These are phyloP conservation scores for Guyanaporus albipodus DNA, from an alignment of 768 basidiomycete genomes.

Conservation along the genomic window DNA sequence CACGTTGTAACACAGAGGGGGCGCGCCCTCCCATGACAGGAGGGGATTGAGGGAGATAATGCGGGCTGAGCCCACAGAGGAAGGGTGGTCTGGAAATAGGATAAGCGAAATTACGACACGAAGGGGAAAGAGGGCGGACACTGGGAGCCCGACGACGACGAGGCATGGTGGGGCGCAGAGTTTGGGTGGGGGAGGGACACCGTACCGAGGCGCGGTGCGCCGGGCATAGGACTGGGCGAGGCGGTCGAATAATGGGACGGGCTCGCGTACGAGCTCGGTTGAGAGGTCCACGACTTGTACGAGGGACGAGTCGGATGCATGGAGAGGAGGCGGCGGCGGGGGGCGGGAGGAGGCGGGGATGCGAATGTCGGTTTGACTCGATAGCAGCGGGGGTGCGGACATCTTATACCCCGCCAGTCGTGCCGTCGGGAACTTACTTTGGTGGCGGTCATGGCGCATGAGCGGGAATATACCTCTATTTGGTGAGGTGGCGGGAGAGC, in stretches of 20 bases:
- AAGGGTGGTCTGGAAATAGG: constrained; percentile 7
- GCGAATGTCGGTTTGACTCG: constrained; percentile 22
- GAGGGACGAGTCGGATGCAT: constrained; percentile 24
- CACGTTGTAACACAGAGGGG: constrained; percentile 24
- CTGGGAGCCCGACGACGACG: constrained; percentile 14
- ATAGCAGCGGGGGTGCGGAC: constrained; percentile 3
- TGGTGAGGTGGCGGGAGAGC: constrained; percentile 26
- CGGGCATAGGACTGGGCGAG: constrained; percentile 21
- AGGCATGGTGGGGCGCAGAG: constrained; percentile 15
- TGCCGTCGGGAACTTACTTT: constrained; percentile 21
- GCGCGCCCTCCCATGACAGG: constrained; percentile 16
- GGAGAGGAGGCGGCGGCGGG: constrained; percentile 4
- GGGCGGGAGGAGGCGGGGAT: background rate
- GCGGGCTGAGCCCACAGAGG: constrained; percentile 8
- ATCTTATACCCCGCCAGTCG: constrained; percentile 27
- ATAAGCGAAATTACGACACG: constrained; percentile 2
- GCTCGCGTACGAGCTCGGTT: constrained; percentile 1
- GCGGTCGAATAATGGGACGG: constrained; percentile 12
- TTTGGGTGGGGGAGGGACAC: constrained; percentile 33
- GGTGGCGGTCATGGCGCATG: constrained; percentile 6
- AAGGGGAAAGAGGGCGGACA: constrained; percentile 12
- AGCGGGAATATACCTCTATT: constrained; percentile 11
- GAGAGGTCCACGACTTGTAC: constrained; percentile 22
- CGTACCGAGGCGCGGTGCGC: constrained; percentile 24
- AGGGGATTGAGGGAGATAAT: constrained; percentile 26